Evolutionary conservation across 805 yeast genomes (phyloP), one percentile per base, ranked within the genome.

Genomic region (Myxozyma nipponensis): DNA sequence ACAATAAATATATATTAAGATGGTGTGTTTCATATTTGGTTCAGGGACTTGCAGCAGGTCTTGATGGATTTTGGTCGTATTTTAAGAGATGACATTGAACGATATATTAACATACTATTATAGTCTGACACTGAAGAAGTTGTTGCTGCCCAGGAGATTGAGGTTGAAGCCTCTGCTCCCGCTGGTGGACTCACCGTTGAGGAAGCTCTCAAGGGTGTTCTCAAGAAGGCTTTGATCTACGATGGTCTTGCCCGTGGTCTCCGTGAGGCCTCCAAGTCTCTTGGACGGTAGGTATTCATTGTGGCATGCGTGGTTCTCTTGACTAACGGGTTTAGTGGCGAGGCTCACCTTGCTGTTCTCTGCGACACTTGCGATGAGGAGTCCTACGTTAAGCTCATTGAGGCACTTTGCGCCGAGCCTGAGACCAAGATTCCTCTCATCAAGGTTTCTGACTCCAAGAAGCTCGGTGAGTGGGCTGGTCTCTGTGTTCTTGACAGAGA

Each of bases 391-490:
- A 89, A 90, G 80, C 86, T 93, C 75, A 93, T 93, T 70, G 98
- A 93, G 85, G 98, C 97, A 79, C 84, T 93, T 72, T 91, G 98
- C 82, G 87, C 90, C 82, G 95, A 88, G 78, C 88, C 95, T 72
- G 95, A 87, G 73, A 81, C 83, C 77, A 86, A 87, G 80, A 88
- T 91, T 67, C 98, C 98, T 70, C 82, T 93, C 77, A 86, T 93
- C 85, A 93, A 93, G 86, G 98, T 93, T 68, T 86, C 98, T 69
- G 98, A 93, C 74, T 96, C 98, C 73, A 93, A 93, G 85, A 86
- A 88, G 81, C 84, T 93, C 74, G 99, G 99, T 83, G 98, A 93
- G 83, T 93, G 98, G 98, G 98, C 98, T 72, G 98, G 98, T 86
- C 82, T 93, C 68, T 93, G 61, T 53, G 88, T 89, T 79, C 84